Base-by-base conservation (phyloP, 2,329 filamentous ascomycete species). In the Nothophaeocryptopus gaeumannii region DNA sequence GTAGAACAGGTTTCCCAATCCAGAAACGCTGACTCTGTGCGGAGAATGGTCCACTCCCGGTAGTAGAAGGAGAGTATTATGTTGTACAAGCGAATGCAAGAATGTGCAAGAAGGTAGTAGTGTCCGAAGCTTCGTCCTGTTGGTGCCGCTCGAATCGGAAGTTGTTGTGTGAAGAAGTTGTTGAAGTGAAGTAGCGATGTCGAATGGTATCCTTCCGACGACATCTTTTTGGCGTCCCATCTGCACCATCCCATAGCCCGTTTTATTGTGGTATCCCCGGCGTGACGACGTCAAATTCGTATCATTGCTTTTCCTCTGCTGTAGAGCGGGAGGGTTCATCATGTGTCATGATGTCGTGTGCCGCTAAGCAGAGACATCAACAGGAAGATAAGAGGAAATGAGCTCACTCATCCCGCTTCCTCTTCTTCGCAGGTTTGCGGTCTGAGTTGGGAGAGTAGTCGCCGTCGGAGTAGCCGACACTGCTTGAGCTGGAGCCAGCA, bases 401-500 rank as follows among this genome's bases (percentile, higher is more conserved):
- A 26, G 14, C 37, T 57, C 65, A 70, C 52, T 74, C 71, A 48
- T 74, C 71, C 55, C 72, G 67, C 68, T 74, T 74, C 62, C 70
- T 70, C 53, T 66, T 72, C 53, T 65, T 64, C 46, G 64, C 60
- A 50, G 67, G 68, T 61, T 70, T 71, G 52, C 56, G 53, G 44
- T 64, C 61, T 8, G 58, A 54, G 36, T 45, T 37, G 14, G 58
- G 55, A 33, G 56, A 57, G 45, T 51, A 58, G 35, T 60, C 60
- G 38, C 39, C 50, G 34, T 65, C 63, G 5, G 63, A 65, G 56
- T 61, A 66, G 58, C 59, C 52, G 36, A 54, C 59, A 14, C 70
- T 72, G 43, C 70, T 72, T 47, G 70, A 72, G 31, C 71, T 74
- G 69, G 57, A 84, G 33, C 86, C 83, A 44, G 87, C 79, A 60